These are phyloP conservation scores for Podaxis rugospora DNA, from an alignment of 768 basidiomycete species.

Conservation along the genomic window DNA sequence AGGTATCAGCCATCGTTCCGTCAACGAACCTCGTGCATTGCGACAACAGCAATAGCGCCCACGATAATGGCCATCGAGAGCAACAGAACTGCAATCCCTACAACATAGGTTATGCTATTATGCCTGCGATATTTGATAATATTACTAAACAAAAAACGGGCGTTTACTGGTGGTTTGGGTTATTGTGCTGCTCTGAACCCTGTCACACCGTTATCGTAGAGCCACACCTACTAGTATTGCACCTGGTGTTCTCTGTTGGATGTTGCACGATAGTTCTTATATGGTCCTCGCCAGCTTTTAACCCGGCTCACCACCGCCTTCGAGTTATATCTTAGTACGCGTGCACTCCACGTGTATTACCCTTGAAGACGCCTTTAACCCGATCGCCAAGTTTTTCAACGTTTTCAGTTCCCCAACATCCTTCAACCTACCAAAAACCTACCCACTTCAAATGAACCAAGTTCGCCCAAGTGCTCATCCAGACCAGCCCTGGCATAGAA, in stretches of 20 bases:
- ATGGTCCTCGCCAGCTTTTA: not conserved
- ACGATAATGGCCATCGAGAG: not conserved
- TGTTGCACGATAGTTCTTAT: not conserved
- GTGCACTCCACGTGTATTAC: slow-evolving; percentile 13
- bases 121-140: not conserved
- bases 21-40: not conserved
- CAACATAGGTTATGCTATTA: not conserved
- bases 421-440: not conserved
- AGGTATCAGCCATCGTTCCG: not conserved
- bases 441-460: not conserved
- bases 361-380: slow-evolving; percentile 11
- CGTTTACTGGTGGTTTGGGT: not conserved
- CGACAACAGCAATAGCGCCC: not conserved
- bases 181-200: not conserved
- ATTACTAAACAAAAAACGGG: not conserved
- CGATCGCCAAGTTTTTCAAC: slow-evolving; percentile 3
- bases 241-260: not conserved
- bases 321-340: slow-evolving; percentile 9
- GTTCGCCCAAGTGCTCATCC: not conserved
- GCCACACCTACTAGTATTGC: not conserved
- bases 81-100: not conserved
- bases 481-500: slow-evolving; percentile 7
- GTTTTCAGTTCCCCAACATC: not conserved
- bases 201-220: not conserved
- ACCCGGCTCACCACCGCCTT: slow-evolving; percentile 5